These are phyloP conservation scores for Gnomoniopsis sp. DNA, from an alignment of 2,329 filamentous ascomycete genomes.

Conservation along the genomic window DNA sequence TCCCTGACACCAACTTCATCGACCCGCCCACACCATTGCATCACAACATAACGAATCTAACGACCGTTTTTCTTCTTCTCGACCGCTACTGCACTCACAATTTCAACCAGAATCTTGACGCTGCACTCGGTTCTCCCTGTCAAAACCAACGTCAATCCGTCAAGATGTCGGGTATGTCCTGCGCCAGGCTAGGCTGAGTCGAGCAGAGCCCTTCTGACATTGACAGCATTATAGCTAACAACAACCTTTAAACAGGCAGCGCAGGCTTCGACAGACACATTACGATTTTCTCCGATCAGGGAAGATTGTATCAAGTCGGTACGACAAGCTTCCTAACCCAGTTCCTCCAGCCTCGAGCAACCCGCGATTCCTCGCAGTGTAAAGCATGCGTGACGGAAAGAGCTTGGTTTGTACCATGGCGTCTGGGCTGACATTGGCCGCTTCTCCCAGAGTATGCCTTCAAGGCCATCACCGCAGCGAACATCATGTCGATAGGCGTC, in stretches of 20 bases:
- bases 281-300: constrained; percentile 99
- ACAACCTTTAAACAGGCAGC: constrained; percentile 54
- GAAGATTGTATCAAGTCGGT: constrained; percentile 99
- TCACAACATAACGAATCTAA: constrained; percentile 17
- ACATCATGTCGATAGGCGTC: constrained; percentile 96
- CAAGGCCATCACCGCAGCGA: constrained; percentile 98
- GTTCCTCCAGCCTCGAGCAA: background rate
- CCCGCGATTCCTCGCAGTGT: background rate
- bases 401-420: background rate
- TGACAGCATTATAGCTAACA: constrained; percentile 24
- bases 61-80: constrained; percentile 7
- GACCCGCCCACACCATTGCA: background rate
- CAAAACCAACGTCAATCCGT: constrained; percentile 17
- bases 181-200: constrained; percentile 16
- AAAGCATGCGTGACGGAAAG: background rate
- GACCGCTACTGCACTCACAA: background rate
- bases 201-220: background rate
- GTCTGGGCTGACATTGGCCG: constrained; percentile 1
- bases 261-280: constrained; percentile 98
- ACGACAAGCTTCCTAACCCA: constrained; percentile 38
- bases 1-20: constrained; percentile 22
- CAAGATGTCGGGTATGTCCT: constrained; percentile 51
- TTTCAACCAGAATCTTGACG: background rate
- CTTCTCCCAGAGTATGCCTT: constrained; percentile 87
- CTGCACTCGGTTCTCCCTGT: background rate